Percentiles rank a stretch among this genome's conserved stretches.
Conservation (phyloP, 805 yeast genomes). For the Metschnikowia matae region DNA sequence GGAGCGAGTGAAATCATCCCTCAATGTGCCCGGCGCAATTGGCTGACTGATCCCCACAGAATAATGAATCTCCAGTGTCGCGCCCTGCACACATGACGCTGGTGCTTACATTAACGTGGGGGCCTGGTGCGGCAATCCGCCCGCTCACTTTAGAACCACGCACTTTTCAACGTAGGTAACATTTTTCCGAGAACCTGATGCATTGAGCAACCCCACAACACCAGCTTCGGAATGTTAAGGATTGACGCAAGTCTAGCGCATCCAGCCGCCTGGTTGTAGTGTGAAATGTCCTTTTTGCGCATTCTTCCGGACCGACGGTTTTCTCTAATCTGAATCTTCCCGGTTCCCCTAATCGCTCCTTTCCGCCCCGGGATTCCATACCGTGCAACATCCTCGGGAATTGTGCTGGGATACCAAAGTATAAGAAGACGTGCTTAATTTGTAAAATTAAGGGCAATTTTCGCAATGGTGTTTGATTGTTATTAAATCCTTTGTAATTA, state of each 20-base stretch:
- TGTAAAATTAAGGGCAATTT: neutral
- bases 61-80: neutral
- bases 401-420: neutral
- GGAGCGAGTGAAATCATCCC: neutral
- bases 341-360: neutral
- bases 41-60: constrained; percentile 3
- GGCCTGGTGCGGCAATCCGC: neutral
- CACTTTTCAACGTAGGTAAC: neutral
- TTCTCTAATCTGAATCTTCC: neutral
- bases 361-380: neutral
- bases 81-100: neutral
- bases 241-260: neutral
- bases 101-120: neutral
- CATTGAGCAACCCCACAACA: neutral
- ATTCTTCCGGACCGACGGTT: neutral
- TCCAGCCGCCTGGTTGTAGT: neutral
- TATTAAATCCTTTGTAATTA: neutral
- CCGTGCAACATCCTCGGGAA: neutral
- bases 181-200: neutral
- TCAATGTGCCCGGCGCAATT: neutral
- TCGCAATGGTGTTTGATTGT: neutral
- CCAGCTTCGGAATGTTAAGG: neutral
- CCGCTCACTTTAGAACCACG: neutral
- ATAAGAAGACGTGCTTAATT: neutral
- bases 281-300: neutral